A percentile compares a stretch with the other conserved stretches of the same genome.
Evolutionary conservation across 768 basidiomycete species (phyloP).

Genomic region (Butyriboletus loyo): DNA sequence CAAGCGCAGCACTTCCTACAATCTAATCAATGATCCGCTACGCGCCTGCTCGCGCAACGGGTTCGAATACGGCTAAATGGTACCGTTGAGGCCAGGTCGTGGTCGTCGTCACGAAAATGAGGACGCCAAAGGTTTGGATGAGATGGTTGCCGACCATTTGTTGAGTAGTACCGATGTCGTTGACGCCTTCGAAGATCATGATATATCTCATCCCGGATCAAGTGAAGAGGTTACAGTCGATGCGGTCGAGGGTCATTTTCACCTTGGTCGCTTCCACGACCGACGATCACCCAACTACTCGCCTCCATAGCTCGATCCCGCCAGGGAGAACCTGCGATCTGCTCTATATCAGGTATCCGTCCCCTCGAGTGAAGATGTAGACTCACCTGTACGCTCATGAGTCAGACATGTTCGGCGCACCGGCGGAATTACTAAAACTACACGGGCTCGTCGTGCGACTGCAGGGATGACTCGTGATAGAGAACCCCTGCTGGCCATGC

Average conservation of each 20-base stretch:
- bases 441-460: too few species aligned
- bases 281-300: background rate
- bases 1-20: background rate
- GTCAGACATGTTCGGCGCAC: too few species aligned
- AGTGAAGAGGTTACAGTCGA: background rate
- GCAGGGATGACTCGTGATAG: too few species aligned
- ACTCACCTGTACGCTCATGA: background rate
- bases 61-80: slow-evolving; percentile 1
- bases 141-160: background rate
- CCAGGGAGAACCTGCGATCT: background rate
- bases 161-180: slow-evolving; percentile 4
- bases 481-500: too few species aligned
- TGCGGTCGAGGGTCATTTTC: too few species aligned
- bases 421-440: too few species aligned
- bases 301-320: background rate
- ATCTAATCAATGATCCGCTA: slow-evolving; percentile 4
- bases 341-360: slow-evolving; percentile 6
- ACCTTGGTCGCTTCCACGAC: slow-evolving; percentile 1
- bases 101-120: slow-evolving; percentile 7
- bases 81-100: background rate
- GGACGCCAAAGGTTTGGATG: background rate
- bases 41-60: background rate
- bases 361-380: background rate
- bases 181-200: slow-evolving; percentile 9
- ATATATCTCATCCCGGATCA: slow-evolving; percentile 6